phyloP scores from a whole-genome alignment of 495 filamentous ascomycete species.

The Niebla homalea region DNA sequence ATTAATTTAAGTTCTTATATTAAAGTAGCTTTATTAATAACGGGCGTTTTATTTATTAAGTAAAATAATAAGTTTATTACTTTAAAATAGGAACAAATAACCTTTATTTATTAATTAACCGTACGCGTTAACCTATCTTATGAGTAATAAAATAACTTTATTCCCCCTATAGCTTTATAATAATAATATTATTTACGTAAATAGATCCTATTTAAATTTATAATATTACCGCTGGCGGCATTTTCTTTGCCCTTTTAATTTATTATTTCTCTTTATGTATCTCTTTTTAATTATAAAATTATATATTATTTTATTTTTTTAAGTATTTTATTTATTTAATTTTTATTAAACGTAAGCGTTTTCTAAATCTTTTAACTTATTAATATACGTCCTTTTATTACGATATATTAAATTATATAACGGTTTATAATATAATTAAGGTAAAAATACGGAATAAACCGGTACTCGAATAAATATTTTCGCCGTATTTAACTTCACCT shows the following conservation, averaged over 20 bases:
- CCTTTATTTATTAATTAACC: background rate
- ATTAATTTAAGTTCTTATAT: no score
- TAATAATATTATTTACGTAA: background rate
- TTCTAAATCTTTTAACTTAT: background rate
- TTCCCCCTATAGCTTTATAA: background rate
- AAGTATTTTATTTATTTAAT: background rate
- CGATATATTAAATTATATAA: background rate
- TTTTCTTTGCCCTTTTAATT: background rate
- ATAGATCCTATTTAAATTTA: conserved; percentile 1
- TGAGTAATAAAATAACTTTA: background rate
- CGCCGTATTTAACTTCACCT: background rate
- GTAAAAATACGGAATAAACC: background rate
- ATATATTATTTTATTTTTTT: background rate
- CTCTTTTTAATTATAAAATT: background rate
- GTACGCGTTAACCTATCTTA: background rate
- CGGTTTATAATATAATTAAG: conserved; percentile 1
- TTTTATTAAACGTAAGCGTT: background rate
- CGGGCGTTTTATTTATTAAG: background rate
- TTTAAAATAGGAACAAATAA: background rate
- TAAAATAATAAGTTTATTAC: background rate
- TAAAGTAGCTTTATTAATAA: background rate
- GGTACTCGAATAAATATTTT: background rate
- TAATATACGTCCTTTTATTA: background rate
- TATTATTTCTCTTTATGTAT: background rate
- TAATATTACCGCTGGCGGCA: background rate